These are phyloP conservation scores for Quercus tomentella DNA, from an alignment of 331 rosid genomes.

Conservation along the genomic window DNA sequence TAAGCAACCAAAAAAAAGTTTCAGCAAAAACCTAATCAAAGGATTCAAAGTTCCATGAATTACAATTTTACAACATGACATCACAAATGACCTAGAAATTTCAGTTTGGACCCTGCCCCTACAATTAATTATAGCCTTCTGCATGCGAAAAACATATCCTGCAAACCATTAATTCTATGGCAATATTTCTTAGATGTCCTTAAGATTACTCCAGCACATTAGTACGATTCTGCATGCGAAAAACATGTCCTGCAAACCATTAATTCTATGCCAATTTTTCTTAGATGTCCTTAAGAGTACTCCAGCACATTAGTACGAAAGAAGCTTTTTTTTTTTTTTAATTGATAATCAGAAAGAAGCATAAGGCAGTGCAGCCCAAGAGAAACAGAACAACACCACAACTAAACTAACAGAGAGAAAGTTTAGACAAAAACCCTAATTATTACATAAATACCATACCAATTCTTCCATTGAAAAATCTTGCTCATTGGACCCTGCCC, in stretches of 20 bases:
- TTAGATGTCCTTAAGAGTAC: too few species aligned
- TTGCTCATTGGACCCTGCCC: background rate
- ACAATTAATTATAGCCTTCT: background rate
- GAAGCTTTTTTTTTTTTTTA: background rate
- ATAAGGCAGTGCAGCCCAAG: too few species aligned
- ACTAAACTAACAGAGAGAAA: background rate
- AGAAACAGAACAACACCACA: background rate
- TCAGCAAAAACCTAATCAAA: too few species aligned
- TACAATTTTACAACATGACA: background rate
- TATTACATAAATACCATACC: background rate
- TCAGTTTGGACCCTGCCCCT: background rate
- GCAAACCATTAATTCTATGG: conserved; percentile 2
- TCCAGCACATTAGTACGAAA: background rate
- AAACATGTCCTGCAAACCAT: background rate
- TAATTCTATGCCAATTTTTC: background rate
- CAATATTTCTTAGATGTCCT: background rate
- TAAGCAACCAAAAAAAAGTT: too few species aligned
- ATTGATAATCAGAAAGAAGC: background rate
- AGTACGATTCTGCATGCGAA: background rate
- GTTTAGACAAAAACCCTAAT: background rate
- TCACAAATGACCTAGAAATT: background rate
- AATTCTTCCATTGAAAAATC: background rate
- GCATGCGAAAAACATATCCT: too few species aligned
- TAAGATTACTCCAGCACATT: background rate
- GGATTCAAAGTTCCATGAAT: background rate